phyloP scores from a whole-genome alignment of 2,329 filamentous ascomycete genomes.

The Colletotrichum coccodes region DNA sequence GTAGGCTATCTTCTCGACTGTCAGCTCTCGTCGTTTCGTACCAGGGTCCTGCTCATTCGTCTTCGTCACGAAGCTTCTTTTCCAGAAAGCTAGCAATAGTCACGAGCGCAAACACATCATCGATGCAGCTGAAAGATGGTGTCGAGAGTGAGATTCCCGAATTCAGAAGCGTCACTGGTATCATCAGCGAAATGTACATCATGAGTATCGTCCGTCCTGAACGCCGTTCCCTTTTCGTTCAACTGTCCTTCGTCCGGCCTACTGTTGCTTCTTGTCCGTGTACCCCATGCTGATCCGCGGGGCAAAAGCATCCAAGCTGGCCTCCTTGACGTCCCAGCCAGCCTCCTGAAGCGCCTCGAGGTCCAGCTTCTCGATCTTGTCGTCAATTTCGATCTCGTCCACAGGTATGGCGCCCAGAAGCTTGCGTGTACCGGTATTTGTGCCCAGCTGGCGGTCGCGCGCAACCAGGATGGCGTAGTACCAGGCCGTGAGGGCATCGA shows the following conservation, averaged over 20 bases:
- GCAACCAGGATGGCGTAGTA: neutral
- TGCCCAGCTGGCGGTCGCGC: neutral
- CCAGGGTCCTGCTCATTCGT: neutral
- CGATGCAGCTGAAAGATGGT: neutral
- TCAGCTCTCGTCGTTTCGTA: too few relatives aligned
- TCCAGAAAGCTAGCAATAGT: neutral
- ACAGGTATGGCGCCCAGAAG: neutral
- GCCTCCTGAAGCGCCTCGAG: neutral
- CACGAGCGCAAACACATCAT: too few relatives aligned
- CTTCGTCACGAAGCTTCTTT: neutral
- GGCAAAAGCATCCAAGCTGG: constrained; percentile 1
- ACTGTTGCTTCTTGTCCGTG: neutral
- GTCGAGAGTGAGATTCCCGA: neutral
- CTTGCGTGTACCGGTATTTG: neutral
- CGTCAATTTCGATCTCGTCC: neutral
- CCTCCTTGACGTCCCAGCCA: neutral
- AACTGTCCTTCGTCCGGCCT: neutral
- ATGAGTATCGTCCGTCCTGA: neutral
- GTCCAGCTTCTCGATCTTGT: neutral
- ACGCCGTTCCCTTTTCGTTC: neutral
- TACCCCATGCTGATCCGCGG: neutral
- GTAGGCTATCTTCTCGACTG: too few relatives aligned
- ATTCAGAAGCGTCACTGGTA: neutral
- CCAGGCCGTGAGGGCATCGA: neutral
- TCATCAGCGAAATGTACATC: neutral